Base-by-base conservation (phyloP, 108 stramenopile species). In the Nitzschia putrida region DNA sequence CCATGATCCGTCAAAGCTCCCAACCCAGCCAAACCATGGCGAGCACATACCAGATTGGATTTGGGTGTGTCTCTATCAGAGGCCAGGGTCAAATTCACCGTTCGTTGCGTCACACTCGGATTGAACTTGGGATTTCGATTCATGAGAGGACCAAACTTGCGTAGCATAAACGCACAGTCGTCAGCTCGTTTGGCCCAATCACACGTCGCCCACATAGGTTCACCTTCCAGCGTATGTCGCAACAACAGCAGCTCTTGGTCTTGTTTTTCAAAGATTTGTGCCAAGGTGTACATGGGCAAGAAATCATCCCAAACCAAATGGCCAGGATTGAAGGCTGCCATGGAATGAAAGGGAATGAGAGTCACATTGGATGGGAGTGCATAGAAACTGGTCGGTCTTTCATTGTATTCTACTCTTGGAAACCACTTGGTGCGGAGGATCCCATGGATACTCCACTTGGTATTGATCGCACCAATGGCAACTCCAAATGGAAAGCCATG, bases 1-100 rank as follows among this genome's bases (percentile, higher is more conserved):
- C 83, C 83, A 66, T 87, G 86, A 68, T 87, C 86, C 13, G 77
- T 80, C 51, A 87, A 58, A 42, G 73, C 68, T 0, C 86, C 86
- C 20, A 84, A 29, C 54, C 86, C 86, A 25, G 86, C 81, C 22
- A 80, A 59, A 7, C 80, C 83, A 40, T 80, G 57, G 4, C 49
- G 39, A 22, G 81, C 72, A 64, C 86, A 87, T 7, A 87, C 63
- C 38, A 82, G 51, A 20, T 69, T 68, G 11, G 70, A 69, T 40
- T 16, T 20, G 2, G 49, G 18, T 22, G 3, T 25, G 16, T 34
- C 39, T 12, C 0, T 4, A 14, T 5, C 11, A 1, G 18, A 12
- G 13, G 56, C 1, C 1, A 55, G 18, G 5, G 21, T 49, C 29
- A 65, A 50, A 26, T 65, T 21, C 21, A 59, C 29, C 4, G 29